Evolutionary conservation across 2,329 filamentous ascomycete species (phyloP).

Genomic region (Aspergillus ruber): DNA sequence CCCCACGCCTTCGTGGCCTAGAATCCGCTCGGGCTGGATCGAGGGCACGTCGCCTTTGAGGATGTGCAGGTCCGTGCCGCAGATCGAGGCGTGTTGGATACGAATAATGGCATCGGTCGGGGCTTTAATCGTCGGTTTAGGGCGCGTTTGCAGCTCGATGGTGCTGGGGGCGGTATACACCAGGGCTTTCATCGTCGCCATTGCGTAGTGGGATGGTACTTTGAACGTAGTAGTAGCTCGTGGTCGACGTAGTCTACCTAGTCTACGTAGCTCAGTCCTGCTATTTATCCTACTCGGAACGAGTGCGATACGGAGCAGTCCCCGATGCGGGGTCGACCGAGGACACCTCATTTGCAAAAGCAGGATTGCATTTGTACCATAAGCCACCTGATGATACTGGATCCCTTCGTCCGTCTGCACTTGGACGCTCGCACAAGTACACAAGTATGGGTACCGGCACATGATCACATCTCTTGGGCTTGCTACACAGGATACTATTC

Average conservation of each 20-base stretch:
- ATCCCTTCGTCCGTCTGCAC: too few species aligned
- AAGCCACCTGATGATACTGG: too few species aligned
- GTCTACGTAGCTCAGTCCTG: too few species aligned
- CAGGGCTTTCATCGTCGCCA: conserved; percentile 42
- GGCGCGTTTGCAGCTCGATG: conserved; percentile 37
- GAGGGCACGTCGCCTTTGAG: conserved; percentile 48
- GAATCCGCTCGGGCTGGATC: conserved; percentile 39
- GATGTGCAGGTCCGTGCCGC: conserved; percentile 54
- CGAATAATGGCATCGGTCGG: conserved; percentile 48
- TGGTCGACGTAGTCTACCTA: neutral
- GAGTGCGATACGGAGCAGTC: neutral
- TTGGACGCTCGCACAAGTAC: too few species aligned
- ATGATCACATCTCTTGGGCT: too few species aligned
- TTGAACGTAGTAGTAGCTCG: neutral
- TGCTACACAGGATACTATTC: too few species aligned
- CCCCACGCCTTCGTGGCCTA: conserved; percentile 52
- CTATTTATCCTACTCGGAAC: neutral
- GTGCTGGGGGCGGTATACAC: conserved; percentile 34
- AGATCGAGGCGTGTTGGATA: conserved; percentile 46
- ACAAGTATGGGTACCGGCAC: too few species aligned
- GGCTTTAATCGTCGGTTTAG: conserved; percentile 35
- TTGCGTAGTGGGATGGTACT: neutral
- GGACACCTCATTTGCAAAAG: neutral
- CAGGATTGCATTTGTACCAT: neutral
- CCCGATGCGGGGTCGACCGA: neutral